phyloP scores from a whole-genome alignment of 208 protist genomes.

The Leishmania major region DNA sequence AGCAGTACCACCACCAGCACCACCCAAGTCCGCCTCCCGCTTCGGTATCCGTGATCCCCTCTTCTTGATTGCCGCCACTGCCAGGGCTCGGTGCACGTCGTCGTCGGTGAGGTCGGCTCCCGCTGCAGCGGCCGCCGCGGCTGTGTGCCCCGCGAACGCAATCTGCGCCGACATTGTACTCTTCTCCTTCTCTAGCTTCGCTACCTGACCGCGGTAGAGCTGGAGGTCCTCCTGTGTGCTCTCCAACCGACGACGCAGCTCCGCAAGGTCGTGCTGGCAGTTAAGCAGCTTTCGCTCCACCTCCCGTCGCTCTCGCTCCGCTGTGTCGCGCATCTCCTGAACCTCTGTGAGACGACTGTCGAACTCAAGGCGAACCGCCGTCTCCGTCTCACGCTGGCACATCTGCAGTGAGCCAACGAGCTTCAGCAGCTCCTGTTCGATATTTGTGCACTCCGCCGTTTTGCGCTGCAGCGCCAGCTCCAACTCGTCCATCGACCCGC shows the following conservation, averaged over 20 bases:
- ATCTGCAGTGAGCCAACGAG: slow-evolving; percentile 60
- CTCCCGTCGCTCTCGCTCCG: slow-evolving; percentile 60
- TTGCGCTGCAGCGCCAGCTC: slow-evolving; percentile 62
- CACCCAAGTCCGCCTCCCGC: not conserved
- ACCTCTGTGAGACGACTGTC: slow-evolving; percentile 63
- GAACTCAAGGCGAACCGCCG: slow-evolving; percentile 77
- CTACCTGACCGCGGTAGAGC: slow-evolving; percentile 57
- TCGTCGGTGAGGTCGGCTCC: slow-evolving; percentile 58
- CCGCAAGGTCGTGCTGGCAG: slow-evolving; percentile 48
- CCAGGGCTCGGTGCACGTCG: slow-evolving; percentile 66
- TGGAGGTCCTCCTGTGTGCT: slow-evolving; percentile 41
- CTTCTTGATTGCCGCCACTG: slow-evolving; percentile 66
- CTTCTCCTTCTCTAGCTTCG: slow-evolving; percentile 59
- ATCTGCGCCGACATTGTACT: slow-evolving; percentile 33
- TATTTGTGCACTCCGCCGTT: slow-evolving; percentile 51
- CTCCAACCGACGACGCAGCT: slow-evolving; percentile 49
- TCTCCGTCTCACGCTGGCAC: slow-evolving; percentile 83
- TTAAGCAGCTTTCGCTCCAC: slow-evolving; percentile 58
- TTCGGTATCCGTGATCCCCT: not conserved
- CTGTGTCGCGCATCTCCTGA: slow-evolving; percentile 71
- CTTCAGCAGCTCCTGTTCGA: slow-evolving; percentile 75
- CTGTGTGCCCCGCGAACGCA: slow-evolving; percentile 42
- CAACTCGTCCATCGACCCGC: slow-evolving; percentile 52
- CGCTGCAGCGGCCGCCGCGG: slow-evolving; percentile 13
- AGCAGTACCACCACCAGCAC: not conserved